A percentile compares a stretch with the other conserved stretches of the same genome.
These are phyloP conservation scores for Chlorencoelia australis DNA, from an alignment of 2,329 filamentous ascomycete species.

Conservation along the genomic window DNA sequence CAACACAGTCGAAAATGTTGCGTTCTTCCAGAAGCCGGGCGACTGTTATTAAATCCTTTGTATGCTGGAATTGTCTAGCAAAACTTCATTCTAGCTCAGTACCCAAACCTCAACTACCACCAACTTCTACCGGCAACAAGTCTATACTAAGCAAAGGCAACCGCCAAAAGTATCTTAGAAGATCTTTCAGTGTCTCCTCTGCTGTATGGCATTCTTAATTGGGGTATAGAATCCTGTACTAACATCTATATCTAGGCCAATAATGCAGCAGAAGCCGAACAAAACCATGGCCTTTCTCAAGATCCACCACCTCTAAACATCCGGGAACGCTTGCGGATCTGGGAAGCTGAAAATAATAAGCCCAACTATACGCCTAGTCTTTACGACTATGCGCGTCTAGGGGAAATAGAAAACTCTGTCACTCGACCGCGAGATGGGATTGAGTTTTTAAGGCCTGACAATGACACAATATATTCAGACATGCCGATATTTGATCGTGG, in stretches of 20 bases:
- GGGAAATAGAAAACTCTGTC: slow-evolving; percentile 7
- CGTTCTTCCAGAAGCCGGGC: slow-evolving; percentile 8
- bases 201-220: not conserved
- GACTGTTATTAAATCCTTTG: slow-evolving; percentile 9
- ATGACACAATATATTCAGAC: slow-evolving; percentile 12
- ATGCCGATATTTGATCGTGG: slow-evolving; percentile 31
- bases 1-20: slow-evolving; percentile 14
- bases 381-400: slow-evolving; percentile 2
- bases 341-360: slow-evolving; percentile 6
- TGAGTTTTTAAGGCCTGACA: slow-evolving; percentile 9
- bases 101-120: no score
- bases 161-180: no score
- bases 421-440: slow-evolving; percentile 2
- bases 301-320: slow-evolving; percentile 16
- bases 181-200: not conserved
- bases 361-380: not conserved
- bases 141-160: no score
- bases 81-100: slow-evolving; percentile 8
- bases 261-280: slow-evolving; percentile 2
- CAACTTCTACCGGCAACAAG: no score
- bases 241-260: not conserved
- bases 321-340: slow-evolving; percentile 21
- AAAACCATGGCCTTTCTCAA: not conserved
- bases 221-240: not conserved
- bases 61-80: slow-evolving; percentile 22